These are phyloP conservation scores for Geotrichum carabidarum DNA, from an alignment of 1,139 yeast species.

Conservation along the genomic window DNA sequence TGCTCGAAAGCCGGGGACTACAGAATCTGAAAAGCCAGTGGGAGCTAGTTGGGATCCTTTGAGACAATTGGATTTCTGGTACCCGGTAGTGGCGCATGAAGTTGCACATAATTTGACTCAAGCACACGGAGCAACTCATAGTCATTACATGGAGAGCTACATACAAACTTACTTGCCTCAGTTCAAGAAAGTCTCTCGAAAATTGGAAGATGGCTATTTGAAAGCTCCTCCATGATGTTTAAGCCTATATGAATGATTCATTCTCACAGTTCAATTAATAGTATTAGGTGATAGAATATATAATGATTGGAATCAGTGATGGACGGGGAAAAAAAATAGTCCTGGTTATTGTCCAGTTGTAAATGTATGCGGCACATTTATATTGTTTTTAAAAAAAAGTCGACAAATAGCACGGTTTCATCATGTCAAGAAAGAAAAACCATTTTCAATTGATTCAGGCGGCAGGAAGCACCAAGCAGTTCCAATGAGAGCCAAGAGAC, in stretches of 20 bases:
- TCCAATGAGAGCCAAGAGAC: slow-evolving; percentile 33
- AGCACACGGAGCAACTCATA: slow-evolving; percentile 39
- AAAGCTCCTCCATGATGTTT: background rate
- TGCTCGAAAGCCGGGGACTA: slow-evolving; percentile 12
- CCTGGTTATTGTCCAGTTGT: background rate
- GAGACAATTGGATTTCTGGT: slow-evolving; percentile 38
- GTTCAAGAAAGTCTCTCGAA: background rate
- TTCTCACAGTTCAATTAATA: background rate
- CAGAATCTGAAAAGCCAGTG: background rate
- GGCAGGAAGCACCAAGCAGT: slow-evolving; percentile 29
- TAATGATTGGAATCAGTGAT: background rate
- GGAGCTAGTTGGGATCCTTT: slow-evolving; percentile 22
- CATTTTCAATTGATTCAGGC: slow-evolving; percentile 10
- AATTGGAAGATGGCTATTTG: background rate
- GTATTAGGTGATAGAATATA: background rate
- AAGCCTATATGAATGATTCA: too few relatives aligned
- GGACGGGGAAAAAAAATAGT: background rate
- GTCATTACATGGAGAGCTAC: slow-evolving; percentile 30
- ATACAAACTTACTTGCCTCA: slow-evolving; percentile 11
- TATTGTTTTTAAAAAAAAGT: background rate
- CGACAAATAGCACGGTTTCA: background rate
- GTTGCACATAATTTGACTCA: slow-evolving; percentile 40
- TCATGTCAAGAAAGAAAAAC: background rate
- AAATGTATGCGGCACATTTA: too few relatives aligned
- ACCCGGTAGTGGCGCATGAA: slow-evolving; percentile 41